Percentiles rank a stretch among this genome's conserved stretches.
These are phyloP conservation scores for Sophora flavescens DNA, from an alignment of 306 rosid genomes.

Conservation along the genomic window DNA sequence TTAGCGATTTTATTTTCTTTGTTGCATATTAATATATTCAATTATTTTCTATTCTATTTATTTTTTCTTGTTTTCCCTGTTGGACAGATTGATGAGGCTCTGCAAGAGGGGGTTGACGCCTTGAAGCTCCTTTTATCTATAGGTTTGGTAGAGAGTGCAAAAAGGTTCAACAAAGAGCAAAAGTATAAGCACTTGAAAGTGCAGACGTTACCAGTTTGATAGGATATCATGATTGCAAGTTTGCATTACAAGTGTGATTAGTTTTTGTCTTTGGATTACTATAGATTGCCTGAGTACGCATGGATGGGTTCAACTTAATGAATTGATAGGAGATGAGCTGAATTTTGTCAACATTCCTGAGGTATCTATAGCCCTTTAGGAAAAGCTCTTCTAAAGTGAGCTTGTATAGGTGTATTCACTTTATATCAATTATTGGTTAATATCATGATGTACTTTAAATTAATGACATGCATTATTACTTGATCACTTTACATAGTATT, in stretches of 20 bases:
- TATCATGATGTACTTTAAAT: background rate
- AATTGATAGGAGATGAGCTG: conserved; percentile 5
- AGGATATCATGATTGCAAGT: conserved; percentile 34
- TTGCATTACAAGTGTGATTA: conserved; percentile 16
- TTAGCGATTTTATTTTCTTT: background rate
- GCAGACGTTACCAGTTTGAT: conserved; percentile 63
- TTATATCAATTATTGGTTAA: background rate
- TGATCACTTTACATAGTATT: background rate
- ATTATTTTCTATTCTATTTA: background rate
- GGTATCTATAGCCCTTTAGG: background rate
- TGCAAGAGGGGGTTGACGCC: conserved; percentile 64
- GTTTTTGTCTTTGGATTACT: conserved; percentile 10
- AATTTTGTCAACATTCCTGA: conserved; percentile 30
- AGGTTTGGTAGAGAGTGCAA: conserved; percentile 68
- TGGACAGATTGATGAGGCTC: conserved; percentile 63
- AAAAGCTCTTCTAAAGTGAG: background rate
- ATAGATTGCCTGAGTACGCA: conserved; percentile 14
- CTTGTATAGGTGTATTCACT: background rate
- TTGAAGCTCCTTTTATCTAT: conserved; percentile 61
- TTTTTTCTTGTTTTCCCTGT: background rate
- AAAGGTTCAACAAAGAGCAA: conserved; percentile 77
- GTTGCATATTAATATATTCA: background rate
- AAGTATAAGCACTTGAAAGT: conserved; percentile 81
- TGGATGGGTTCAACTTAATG: conserved; percentile 9
- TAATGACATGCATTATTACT: background rate